Conservation (phyloP, 2,329 filamentous ascomycete species). For the Diaporthe citri region DNA sequence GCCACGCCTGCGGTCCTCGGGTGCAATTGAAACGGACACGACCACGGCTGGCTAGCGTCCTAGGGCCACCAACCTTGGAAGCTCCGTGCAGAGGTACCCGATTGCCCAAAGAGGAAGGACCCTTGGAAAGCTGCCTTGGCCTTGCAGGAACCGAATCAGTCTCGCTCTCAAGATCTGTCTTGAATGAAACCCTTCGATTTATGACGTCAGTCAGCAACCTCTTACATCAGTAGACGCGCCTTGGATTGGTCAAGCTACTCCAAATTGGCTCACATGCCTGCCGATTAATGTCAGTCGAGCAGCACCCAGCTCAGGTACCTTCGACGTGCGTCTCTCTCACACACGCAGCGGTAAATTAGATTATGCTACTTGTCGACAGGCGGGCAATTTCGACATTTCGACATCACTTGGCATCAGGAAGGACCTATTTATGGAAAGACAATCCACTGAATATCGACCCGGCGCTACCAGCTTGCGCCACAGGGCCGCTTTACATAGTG, state of each 20-base stretch:
- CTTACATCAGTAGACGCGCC: slow-evolving; percentile 6
- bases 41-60: slow-evolving; percentile 20
- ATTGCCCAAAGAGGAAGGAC: slow-evolving; percentile 26
- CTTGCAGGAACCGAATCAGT: slow-evolving; percentile 28
- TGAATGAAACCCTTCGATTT: slow-evolving; percentile 10
- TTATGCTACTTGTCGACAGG: not conserved
- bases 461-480: not conserved
- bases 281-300: slow-evolving; percentile 4
- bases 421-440: slow-evolving; percentile 23
- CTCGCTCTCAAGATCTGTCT: slow-evolving; percentile 9
- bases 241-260: not conserved
- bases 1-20: not conserved
- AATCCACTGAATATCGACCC: not conserved
- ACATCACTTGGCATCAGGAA: slow-evolving; percentile 8
- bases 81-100: slow-evolving; percentile 5
- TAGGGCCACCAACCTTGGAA: not conserved
- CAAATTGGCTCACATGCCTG: slow-evolving; percentile 17
- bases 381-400: not conserved
- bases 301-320: not conserved
- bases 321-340: not conserved
- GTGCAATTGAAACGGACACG: not conserved
- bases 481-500: not conserved
- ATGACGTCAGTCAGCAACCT: slow-evolving; percentile 19
- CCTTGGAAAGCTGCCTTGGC: slow-evolving; percentile 24
- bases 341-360: not conserved